Evolutionary conservation across 306 rosid species (phyloP), one percentile per base, ranked within the genome.

Genomic region (Prunus armeniaca): DNA sequence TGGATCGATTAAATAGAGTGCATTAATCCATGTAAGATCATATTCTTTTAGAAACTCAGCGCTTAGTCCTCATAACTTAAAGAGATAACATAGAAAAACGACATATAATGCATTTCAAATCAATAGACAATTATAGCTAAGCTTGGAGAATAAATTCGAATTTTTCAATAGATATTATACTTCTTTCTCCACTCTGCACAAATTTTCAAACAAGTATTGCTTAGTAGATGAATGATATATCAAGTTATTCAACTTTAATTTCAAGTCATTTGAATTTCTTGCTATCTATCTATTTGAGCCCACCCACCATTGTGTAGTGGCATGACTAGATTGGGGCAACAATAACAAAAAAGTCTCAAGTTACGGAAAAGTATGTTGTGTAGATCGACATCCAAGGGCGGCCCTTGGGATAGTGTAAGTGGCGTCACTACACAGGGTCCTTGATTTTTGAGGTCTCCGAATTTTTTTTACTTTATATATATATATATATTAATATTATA

Each of bases 391-490:
- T 20, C 62, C 15, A 56, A 1, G 41, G 2, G 41, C 41, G 2
- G 41, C 41, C 8, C 1, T 30, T 6, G 7, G 41, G 1, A 34
- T 34, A 34, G 0, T 34, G 1, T 1, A 34, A 34, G 8, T 34
- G 8, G 8, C 41, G 0, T 0, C 1, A 34, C 1, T 6, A 1
- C 6, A 34, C 41, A 34, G 0, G 41, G 2, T 34, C 0, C 8
- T 0, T 34, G 2, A 34, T 34, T 34, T 34, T 34, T 34, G 1
- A 34, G 0, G 41, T 34, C 2, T 6, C 0, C 1, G 0, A 34
- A 5, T 5, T 34, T 34, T 5, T 32, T 32, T 5, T 5, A 32
- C 0, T 5, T 47, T 47, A 47, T 47, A 10, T 12, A n/a, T n/a
- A n/a, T 49, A 15, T 49, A 49, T 49, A 49, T 49, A 49, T 49